These are phyloP conservation scores for Obba rivulosa DNA, from an alignment of 768 basidiomycete genomes.

Conservation along the genomic window DNA sequence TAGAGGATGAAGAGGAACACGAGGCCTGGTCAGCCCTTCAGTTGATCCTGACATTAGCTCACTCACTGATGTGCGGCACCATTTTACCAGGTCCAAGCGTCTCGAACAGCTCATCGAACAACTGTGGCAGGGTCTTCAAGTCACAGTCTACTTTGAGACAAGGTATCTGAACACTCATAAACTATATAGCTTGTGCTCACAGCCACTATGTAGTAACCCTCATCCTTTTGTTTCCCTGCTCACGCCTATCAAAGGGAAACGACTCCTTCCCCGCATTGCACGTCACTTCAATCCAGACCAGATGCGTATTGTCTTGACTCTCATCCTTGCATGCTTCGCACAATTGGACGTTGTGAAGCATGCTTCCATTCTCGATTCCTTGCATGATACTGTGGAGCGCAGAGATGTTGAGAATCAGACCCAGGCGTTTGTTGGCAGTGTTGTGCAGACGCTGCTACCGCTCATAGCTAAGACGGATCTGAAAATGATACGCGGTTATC, in stretches of 20 bases:
- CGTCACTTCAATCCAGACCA: conserved; percentile 75
- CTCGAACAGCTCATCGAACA: conserved; percentile 30
- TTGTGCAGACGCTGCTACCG: conserved; percentile 82
- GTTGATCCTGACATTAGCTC: not conserved
- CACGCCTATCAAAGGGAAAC: conserved; percentile 86
- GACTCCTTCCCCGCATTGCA: conserved; percentile 81
- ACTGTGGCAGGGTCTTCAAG: conserved; percentile 76
- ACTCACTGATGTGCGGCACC: not conserved
- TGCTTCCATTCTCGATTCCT: conserved; percentile 64
- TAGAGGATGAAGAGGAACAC: conserved; percentile 47
- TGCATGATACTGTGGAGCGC: conserved; percentile 56
- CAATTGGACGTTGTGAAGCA: conserved; percentile 88
- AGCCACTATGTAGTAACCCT: conserved; percentile 54
- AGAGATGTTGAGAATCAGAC: conserved; percentile 83
- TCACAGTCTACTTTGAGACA: conserved; percentile 91
- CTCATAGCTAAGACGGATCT: conserved; percentile 77
- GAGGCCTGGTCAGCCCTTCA: conserved; percentile 38
- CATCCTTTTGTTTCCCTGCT: conserved; percentile 96
- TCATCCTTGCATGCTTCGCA: conserved; percentile 90
- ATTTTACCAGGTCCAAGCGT: not conserved
- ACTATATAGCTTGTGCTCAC: not conserved
- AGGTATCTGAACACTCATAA: conserved; percentile 46
- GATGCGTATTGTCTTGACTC: conserved; percentile 82
- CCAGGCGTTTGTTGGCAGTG: conserved; percentile 79
- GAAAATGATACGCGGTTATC: conserved; percentile 78